phyloP scores from a whole-genome alignment of 2,329 filamentous ascomycete genomes.

The Coniella vitis region DNA sequence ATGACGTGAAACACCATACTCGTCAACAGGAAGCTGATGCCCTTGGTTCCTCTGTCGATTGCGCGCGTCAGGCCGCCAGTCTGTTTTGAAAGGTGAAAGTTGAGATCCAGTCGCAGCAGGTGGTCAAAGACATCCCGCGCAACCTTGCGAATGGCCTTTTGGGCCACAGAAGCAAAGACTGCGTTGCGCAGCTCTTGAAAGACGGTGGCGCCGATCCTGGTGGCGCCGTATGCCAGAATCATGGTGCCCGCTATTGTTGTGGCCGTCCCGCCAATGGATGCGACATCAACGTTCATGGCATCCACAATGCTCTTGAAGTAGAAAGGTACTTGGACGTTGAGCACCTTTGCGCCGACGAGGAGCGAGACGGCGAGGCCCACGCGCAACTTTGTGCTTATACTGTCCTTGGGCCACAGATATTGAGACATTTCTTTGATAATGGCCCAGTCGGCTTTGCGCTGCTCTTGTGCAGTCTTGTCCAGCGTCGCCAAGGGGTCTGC shows the following conservation, averaged over 20 bases:
- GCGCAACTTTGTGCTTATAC: constrained; percentile 72
- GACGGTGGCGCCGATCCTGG: constrained; percentile 79
- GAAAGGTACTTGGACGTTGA: constrained; percentile 97
- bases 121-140: constrained; percentile 91
- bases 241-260: constrained; percentile 84
- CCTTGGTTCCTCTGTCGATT: constrained; percentile 95
- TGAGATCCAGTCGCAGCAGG: constrained; percentile 78
- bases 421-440: constrained; percentile 97
- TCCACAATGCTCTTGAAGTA: constrained; percentile 99
- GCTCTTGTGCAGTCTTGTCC: constrained; percentile 70
- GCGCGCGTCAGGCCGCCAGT: constrained; percentile 90
- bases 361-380: constrained; percentile 79
- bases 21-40: constrained; percentile 92
- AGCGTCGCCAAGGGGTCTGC: constrained; percentile 55
- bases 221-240: constrained; percentile 86
- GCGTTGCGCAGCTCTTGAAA: constrained; percentile 95
- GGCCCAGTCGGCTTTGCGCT: constrained; percentile 94
- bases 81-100: constrained; percentile 90
- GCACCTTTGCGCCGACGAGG: constrained; percentile 81
- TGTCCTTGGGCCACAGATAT: constrained; percentile 94
- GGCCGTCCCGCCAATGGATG: constrained; percentile 78
- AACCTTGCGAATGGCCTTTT: constrained; percentile 89
- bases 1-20: constrained; percentile 99
- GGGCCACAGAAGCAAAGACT: constrained; percentile 91
- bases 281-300: constrained; percentile 92